phyloP scores from a whole-genome alignment of 2,329 filamentous ascomycete genomes.

The Diaporthe citriasiana region DNA sequence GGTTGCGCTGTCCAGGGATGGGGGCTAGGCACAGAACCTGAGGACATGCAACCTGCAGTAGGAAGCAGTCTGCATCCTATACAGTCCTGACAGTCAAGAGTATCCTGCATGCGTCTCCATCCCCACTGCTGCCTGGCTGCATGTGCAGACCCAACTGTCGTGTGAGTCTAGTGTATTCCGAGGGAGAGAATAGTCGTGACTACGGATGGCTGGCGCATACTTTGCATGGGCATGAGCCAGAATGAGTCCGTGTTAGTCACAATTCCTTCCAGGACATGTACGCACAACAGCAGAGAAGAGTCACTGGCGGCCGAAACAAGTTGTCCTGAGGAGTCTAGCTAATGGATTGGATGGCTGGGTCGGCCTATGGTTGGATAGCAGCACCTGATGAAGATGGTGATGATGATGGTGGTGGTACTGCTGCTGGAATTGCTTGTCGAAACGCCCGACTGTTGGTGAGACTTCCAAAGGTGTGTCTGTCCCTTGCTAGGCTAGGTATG shows the following conservation, averaged over 20 bases:
- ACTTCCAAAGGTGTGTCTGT: neutral
- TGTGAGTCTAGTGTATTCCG: neutral
- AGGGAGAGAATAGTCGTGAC: neutral
- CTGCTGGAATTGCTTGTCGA: slow-evolving; percentile 1
- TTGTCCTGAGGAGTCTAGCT: slow-evolving; percentile 32
- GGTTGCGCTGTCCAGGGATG: slow-evolving; percentile 9
- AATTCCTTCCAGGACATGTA: neutral
- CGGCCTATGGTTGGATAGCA: slow-evolving; percentile 24
- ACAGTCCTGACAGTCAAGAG: neutral
- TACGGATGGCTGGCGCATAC: neutral
- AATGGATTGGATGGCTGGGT: slow-evolving; percentile 28
- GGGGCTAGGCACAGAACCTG: neutral
- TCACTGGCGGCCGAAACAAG: slow-evolving; percentile 35
- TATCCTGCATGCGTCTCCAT: neutral
- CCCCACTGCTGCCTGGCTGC: slow-evolving; percentile 1
- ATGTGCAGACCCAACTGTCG: slow-evolving; percentile 12
- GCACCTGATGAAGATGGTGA: neutral
- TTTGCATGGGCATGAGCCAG: neutral
- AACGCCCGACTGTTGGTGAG: slow-evolving; percentile 14
- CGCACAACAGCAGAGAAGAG: neutral
- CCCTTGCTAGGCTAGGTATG: neutral
- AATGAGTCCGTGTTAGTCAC: slow-evolving; percentile 21
- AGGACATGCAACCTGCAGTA: slow-evolving; percentile 12
- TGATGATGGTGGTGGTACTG: neutral
- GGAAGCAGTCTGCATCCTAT: neutral